These are phyloP conservation scores for Syzygium grande DNA, from an alignment of 345 rosid species.

Conservation along the genomic window DNA sequence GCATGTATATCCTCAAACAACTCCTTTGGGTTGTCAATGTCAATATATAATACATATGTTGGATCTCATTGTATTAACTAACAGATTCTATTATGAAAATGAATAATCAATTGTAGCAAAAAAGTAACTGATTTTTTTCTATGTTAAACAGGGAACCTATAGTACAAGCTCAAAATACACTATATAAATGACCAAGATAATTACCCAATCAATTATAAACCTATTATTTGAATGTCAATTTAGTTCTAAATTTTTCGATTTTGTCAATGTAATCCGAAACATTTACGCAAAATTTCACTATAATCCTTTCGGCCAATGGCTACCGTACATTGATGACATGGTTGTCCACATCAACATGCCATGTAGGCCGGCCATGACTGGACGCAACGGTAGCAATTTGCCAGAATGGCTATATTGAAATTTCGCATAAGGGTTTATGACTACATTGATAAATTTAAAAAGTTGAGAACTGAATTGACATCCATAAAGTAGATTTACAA, in stretches of 20 bases:
- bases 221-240: background rate
- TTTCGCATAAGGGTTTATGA: background rate
- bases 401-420: background rate
- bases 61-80: background rate
- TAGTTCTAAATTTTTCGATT: too few species aligned
- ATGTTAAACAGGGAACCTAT: background rate
- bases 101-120: background rate
- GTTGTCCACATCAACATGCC: fast-evolving
- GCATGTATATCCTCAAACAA: background rate
- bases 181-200: background rate
- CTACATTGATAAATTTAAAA: too few species aligned
- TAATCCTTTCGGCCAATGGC: background rate
- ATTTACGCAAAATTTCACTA: background rate
- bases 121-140: background rate
- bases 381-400: background rate
- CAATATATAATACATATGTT: background rate
- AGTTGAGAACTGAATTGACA: too few species aligned
- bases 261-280: background rate
- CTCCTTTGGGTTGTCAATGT: background rate
- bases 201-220: background rate
- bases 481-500: background rate
- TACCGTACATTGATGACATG: too few species aligned
- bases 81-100: background rate
- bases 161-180: background rate
- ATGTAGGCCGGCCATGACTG: fast-evolving